These are phyloP conservation scores for Pistacia atlantica DNA, from an alignment of 345 rosid genomes.

Conservation along the genomic window DNA sequence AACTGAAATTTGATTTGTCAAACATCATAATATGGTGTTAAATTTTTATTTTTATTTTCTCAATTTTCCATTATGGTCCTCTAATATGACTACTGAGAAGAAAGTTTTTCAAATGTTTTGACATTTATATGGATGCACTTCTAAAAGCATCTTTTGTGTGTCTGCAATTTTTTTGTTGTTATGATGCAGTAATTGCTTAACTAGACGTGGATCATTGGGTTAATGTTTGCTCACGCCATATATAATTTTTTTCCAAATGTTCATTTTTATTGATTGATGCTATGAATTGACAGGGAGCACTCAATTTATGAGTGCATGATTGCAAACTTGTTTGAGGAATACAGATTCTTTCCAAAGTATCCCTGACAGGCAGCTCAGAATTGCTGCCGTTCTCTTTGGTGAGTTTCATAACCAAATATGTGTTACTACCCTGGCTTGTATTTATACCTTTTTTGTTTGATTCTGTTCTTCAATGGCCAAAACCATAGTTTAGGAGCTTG, in stretches of 20 bases:
- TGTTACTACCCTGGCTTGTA: background rate
- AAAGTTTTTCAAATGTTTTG: background rate
- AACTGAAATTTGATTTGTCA: background rate
- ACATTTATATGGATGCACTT: background rate
- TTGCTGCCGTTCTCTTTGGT: constrained; percentile 95
- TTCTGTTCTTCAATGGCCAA: background rate
- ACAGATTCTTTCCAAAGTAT: constrained; percentile 91
- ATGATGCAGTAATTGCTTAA: background rate
- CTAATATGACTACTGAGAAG: background rate
- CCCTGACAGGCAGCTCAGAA: constrained; percentile 96
- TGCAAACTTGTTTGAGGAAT: constrained; percentile 93
- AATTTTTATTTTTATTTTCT: background rate
- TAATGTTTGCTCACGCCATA: background rate
- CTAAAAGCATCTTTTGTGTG: too few species aligned
- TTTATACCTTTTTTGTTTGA: background rate
- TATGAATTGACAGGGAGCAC: constrained; percentile 67
- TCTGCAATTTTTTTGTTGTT: background rate
- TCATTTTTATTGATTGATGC: background rate
- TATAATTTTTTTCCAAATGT: background rate
- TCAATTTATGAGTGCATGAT: constrained; percentile 93
- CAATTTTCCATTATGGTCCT: background rate
- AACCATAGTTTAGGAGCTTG: background rate
- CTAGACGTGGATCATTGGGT: background rate
- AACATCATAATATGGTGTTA: background rate
- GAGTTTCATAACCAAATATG: constrained; percentile 25